These are phyloP conservation scores for Pleurotus citrinopileatus DNA, from an alignment of 768 basidiomycete genomes.

Conservation along the genomic window DNA sequence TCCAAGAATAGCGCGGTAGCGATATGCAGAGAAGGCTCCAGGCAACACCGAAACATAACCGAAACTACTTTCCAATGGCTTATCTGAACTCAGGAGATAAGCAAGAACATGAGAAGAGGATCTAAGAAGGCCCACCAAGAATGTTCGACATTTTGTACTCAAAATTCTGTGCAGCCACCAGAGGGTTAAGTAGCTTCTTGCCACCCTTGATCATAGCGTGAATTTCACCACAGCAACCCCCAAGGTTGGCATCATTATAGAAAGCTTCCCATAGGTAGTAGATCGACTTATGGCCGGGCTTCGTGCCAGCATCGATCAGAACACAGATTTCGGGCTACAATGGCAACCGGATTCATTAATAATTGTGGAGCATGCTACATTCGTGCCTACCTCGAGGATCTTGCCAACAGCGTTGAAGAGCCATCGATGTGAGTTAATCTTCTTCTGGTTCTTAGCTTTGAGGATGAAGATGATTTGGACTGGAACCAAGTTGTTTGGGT, in stretches of 20 bases:
- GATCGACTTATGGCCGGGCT: conserved; percentile 94
- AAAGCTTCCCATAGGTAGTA: conserved; percentile 95
- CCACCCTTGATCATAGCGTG: conserved; percentile 96
- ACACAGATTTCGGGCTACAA: conserved; percentile 90
- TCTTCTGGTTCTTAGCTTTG: conserved; percentile 94
- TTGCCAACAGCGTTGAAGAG: conserved; percentile 91
- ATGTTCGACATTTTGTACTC: conserved; percentile 99
- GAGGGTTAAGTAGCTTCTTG: conserved; percentile 85
- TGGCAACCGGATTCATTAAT: not conserved
- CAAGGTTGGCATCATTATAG: conserved; percentile 74
- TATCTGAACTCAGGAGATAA: conserved; percentile 45
- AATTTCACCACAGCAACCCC: conserved; percentile 93
- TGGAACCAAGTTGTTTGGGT: conserved; percentile 89
- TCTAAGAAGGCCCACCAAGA: conserved; percentile 52
- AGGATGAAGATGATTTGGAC: conserved; percentile 90
- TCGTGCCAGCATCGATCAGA: conserved; percentile 93
- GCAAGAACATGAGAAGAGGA: not conserved
- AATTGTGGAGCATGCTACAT: conserved; percentile 6
- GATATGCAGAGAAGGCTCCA: conserved; percentile 95
- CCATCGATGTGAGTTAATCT: conserved; percentile 96
- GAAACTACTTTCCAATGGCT: conserved; percentile 91
- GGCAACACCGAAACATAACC: conserved; percentile 94
- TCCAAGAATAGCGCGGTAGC: conserved; percentile 89
- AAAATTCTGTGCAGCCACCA: conserved; percentile 94
- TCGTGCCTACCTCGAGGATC: conserved; percentile 59